Conservation (phyloP, 371 early-diverging fungal species). For the Sporodiniella umbellata region DNA sequence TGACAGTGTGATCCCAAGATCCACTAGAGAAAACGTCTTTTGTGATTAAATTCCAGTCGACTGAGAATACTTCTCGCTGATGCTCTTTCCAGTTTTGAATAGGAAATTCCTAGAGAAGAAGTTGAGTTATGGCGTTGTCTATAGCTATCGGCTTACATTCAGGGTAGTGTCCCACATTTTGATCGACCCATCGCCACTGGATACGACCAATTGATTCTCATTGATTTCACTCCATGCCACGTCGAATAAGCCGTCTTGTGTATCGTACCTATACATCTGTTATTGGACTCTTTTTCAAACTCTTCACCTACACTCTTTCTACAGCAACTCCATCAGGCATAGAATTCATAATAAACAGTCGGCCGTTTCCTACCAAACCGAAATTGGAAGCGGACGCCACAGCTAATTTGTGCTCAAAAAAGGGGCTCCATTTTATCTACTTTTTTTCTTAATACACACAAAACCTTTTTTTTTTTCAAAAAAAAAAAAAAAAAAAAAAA, state of each 20-base stretch:
- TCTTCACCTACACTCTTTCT: constrained; percentile 63
- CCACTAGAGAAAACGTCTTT: constrained; percentile 87
- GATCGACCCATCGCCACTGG: constrained; percentile 91
- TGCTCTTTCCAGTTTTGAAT: constrained; percentile 93
- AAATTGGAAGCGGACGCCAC: constrained; percentile 91
- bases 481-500: not conserved
- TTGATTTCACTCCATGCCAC: constrained; percentile 92
- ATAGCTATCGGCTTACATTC: constrained; percentile 49
- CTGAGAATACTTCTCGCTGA: constrained; percentile 85
- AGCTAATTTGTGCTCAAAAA: constrained; percentile 86
- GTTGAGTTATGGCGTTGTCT: not conserved
- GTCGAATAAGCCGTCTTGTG: constrained; percentile 94
- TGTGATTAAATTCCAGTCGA: constrained; percentile 88
- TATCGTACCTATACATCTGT: constrained; percentile 66
- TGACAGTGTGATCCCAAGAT: constrained; percentile 94
- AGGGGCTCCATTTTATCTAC: constrained; percentile 89
- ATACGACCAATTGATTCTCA: constrained; percentile 89
- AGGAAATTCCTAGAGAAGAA: constrained; percentile 72
- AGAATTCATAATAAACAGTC: constrained; percentile 65
- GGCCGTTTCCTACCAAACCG: constrained; percentile 95
- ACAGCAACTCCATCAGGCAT: constrained; percentile 50
- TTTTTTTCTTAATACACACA: not conserved
- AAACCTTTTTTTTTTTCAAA: not conserved
- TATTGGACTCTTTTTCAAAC: not conserved
- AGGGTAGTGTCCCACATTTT: constrained; percentile 89